A percentile compares a stretch with the other conserved stretches of the same genome.
These are phyloP conservation scores for Psidium guajava DNA, from an alignment of 345 rosid genomes.

Conservation along the genomic window DNA sequence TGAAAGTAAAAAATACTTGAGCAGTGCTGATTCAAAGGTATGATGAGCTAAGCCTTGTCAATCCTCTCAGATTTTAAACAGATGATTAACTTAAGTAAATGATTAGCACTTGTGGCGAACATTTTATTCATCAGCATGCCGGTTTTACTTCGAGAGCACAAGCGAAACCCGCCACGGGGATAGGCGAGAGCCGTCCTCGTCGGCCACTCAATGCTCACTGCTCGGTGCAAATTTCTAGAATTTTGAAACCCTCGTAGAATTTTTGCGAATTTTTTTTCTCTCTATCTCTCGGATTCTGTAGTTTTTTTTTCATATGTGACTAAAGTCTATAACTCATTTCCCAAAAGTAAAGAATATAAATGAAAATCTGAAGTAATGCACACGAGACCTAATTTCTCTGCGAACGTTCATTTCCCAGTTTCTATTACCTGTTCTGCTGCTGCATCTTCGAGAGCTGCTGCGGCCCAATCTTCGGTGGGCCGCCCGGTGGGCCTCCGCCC, in stretches of 20 bases:
- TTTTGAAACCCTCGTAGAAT: neutral
- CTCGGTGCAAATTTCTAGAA: neutral
- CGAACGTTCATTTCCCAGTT: slow-evolving; percentile 4
- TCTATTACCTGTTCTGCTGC: slow-evolving; percentile 47
- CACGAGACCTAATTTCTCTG: neutral
- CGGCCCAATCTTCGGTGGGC: slow-evolving; percentile 37
- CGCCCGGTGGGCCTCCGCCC: slow-evolving; percentile 7
- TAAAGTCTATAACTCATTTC: neutral
- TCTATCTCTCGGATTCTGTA: neutral
- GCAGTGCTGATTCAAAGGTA: neutral
- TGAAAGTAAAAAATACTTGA: neutral
- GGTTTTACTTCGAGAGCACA: neutral
- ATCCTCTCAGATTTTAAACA: neutral
- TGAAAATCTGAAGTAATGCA: too few species aligned
- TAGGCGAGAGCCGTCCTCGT: neutral
- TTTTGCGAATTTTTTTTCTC: neutral
- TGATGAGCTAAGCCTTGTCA: neutral
- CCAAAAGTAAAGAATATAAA: neutral
- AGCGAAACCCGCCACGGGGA: neutral
- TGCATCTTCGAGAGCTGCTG: slow-evolving; percentile 50
- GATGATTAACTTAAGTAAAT: neutral
- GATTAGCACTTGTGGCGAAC: neutral
- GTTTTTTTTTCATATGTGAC: neutral
- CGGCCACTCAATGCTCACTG: too few species aligned
- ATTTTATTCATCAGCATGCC: neutral